Evolutionary conservation across 164 flowering plant genomes (phyloP).

Genomic region (Aristolochia contorta): DNA sequence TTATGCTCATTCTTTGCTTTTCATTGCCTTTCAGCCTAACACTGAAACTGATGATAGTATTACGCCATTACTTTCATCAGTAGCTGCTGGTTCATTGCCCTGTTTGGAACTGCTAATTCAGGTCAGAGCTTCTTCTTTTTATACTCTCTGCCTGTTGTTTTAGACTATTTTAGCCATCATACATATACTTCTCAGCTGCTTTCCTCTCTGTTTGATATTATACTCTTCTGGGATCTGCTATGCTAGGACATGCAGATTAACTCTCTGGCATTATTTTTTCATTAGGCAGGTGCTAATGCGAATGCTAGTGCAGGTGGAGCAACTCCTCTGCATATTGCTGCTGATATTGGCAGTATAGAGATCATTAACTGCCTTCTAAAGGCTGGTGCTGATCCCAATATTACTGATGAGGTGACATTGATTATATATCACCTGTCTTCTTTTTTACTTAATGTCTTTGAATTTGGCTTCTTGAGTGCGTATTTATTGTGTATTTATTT

Average conservation of each 20-base stretch:
- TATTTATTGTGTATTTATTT: background rate
- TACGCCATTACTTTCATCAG: conserved; percentile 80
- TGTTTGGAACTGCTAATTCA: conserved; percentile 74
- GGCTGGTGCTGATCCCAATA: conserved; percentile 94
- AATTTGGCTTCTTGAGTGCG: background rate
- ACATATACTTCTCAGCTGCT: background rate
- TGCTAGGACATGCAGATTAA: too few species aligned
- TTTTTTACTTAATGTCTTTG: background rate
- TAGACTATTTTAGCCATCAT: background rate
- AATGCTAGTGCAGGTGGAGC: conserved; percentile 87
- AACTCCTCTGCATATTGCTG: conserved; percentile 90
- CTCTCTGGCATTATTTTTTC: conserved; percentile 5
- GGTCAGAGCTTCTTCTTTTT: conserved; percentile 27
- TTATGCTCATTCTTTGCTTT: background rate
- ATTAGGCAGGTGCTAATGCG: conserved; percentile 78
- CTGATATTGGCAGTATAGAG: conserved; percentile 65
- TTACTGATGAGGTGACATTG: conserved; percentile 60
- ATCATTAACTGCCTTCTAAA: conserved; percentile 61
- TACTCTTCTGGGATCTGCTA: background rate
- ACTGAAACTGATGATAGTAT: conserved; percentile 76
- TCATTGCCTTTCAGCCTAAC: conserved; percentile 67
- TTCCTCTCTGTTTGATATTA: background rate
- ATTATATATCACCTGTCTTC: background rate
- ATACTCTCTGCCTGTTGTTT: background rate
- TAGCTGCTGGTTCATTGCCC: conserved; percentile 75